phyloP scores from a whole-genome alignment of 164 flowering plant species.

The Tinospora cordifolia region DNA sequence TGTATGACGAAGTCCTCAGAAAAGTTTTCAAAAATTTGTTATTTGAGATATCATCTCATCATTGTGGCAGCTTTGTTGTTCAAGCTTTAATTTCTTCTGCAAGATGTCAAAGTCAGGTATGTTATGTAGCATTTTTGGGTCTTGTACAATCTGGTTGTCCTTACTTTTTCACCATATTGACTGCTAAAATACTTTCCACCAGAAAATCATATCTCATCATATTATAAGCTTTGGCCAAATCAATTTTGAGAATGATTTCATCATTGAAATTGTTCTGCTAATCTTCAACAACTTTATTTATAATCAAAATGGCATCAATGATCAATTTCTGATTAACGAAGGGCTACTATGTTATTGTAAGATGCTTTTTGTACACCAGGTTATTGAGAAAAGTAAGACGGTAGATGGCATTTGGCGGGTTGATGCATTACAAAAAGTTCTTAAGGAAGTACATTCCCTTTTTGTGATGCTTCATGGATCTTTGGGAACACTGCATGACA shows the following conservation, averaged over 20 bases:
- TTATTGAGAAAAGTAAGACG: slow-evolving; percentile 79
- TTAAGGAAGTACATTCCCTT: too few species aligned
- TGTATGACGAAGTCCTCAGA: slow-evolving; percentile 51
- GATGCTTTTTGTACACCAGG: slow-evolving; percentile 33
- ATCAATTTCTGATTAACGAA: too few species aligned
- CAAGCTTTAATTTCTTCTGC: slow-evolving; percentile 80
- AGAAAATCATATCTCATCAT: too few species aligned
- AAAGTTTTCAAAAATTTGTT: slow-evolving; percentile 60
- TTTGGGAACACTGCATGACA: slow-evolving; percentile 71
- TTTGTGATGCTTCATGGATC: slow-evolving; percentile 89
- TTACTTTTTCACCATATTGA: too few species aligned
- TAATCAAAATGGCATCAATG: too few species aligned
- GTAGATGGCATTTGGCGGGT: slow-evolving; percentile 64
- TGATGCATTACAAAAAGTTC: slow-evolving; percentile 66
- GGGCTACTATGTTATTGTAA: not conserved
- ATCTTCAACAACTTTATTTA: too few species aligned
- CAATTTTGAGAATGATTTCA: too few species aligned
- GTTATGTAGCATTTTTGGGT: slow-evolving; percentile 16
- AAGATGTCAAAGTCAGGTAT: slow-evolving; percentile 54
- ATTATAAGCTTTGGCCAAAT: too few species aligned
- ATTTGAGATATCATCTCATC: slow-evolving; percentile 56
- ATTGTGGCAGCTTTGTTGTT: slow-evolving; percentile 74
- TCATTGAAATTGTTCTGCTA: too few species aligned
- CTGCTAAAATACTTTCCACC: too few species aligned
- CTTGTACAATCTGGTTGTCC: not conserved